Conservation (phyloP, 805 yeast species). For the Teunomyces cretensis region DNA sequence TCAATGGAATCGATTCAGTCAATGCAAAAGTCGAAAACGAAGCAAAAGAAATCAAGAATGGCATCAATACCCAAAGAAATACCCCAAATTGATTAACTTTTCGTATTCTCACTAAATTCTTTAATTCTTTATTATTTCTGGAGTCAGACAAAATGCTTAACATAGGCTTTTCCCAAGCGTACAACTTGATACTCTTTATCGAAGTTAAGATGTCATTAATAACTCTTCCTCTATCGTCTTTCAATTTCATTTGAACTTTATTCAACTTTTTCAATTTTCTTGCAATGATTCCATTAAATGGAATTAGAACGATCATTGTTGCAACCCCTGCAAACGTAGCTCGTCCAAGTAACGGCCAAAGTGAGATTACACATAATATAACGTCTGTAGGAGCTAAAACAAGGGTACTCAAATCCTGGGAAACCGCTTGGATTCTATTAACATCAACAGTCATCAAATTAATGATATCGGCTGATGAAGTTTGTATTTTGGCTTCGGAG, state of each 20-base stretch:
- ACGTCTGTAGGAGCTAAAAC: conserved; percentile 55
- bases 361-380: conserved; percentile 17
- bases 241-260: conserved; percentile 16
- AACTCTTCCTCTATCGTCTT: conserved; percentile 21
- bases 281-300: conserved; percentile 18
- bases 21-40: conserved; percentile 20
- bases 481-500: conserved; percentile 27
- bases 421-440: conserved; percentile 18
- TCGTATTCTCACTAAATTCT: conserved; percentile 15
- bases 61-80: conserved; percentile 25
- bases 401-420: conserved; percentile 47
- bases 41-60: conserved; percentile 22
- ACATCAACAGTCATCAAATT: conserved; percentile 25
- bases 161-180: conserved; percentile 29
- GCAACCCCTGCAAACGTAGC: conserved; percentile 20
- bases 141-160: conserved; percentile 16
- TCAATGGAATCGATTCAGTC: conserved; percentile 16
- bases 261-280: conserved; percentile 45
- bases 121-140: conserved; percentile 21
- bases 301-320: conserved; percentile 17
- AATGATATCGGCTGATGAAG: conserved; percentile 24
- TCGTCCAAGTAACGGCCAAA: conserved; percentile 22
- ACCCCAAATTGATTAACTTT: conserved; percentile 10
- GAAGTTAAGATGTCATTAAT: conserved; percentile 23
- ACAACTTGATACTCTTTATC: conserved; percentile 26